phyloP scores from a whole-genome alignment of 164 flowering plant species.

The Chimonanthus salicifolius region DNA sequence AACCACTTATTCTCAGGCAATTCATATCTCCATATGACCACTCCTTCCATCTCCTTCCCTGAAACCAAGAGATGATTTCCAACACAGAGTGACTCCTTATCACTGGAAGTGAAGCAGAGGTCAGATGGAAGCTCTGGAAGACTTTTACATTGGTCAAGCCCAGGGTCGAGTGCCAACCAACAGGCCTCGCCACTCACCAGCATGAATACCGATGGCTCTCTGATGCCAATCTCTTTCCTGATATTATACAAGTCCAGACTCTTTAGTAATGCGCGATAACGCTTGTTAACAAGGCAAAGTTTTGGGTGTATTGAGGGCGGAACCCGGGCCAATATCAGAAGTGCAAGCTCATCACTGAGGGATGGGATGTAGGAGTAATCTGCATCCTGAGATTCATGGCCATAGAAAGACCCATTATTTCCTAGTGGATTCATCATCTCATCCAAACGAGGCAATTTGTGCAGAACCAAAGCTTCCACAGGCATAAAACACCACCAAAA shows the following conservation, averaged over 20 bases:
- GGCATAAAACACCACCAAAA: neutral
- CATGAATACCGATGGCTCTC: conserved; percentile 61
- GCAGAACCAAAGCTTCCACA: neutral
- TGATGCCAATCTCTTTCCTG: conserved; percentile 35
- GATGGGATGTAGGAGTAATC: conserved; percentile 51
- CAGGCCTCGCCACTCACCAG: conserved; percentile 45
- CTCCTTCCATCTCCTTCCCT: conserved; percentile 54
- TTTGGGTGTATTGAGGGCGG: conserved; percentile 58
- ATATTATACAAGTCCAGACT: conserved; percentile 54
- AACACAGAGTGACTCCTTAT: conserved; percentile 71
- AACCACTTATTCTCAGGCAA: conserved; percentile 51
- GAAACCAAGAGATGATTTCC: conserved; percentile 77
- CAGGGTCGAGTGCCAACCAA: conserved; percentile 64
- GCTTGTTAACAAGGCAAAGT: conserved; percentile 39
- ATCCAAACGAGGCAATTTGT: neutral
- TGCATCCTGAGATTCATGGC: conserved; percentile 72
- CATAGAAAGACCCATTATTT: conserved; percentile 19
- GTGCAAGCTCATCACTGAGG: conserved; percentile 57
- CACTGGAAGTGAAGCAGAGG: conserved; percentile 40
- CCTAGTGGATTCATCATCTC: neutral
- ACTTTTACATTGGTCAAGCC: conserved; percentile 29
- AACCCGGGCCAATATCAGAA: conserved; percentile 50
- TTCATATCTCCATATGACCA: conserved; percentile 67
- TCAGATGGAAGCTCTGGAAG: conserved; percentile 66
- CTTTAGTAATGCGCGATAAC: conserved; percentile 29